Percentiles rank a stretch among this genome's conserved stretches.
These are phyloP conservation scores for Suillus hirtellus DNA, from an alignment of 768 basidiomycete species.

Conservation along the genomic window DNA sequence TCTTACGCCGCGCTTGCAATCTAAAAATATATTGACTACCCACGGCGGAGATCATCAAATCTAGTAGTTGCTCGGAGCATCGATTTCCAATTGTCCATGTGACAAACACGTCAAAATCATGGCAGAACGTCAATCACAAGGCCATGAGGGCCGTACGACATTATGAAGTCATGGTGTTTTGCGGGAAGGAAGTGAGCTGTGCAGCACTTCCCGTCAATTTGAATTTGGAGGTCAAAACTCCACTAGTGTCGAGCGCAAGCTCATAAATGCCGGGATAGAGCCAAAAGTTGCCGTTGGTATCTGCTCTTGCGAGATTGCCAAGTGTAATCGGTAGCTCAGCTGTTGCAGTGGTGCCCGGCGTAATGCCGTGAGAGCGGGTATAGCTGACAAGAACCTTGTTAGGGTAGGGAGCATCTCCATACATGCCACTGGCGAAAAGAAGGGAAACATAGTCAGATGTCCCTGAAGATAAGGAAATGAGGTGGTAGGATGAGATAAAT, in stretches of 20 bases:
- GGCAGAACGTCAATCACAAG: neutral
- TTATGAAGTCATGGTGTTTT: slow-evolving; percentile 19
- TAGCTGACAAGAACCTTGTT: slow-evolving; percentile 55
- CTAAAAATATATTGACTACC: neutral
- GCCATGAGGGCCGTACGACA: neutral
- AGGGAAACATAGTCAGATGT: slow-evolving; percentile 58
- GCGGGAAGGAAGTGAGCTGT: slow-evolving; percentile 44
- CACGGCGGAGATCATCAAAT: neutral
- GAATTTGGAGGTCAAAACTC: slow-evolving; percentile 41
- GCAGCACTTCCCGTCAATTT: slow-evolving; percentile 42
- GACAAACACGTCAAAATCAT: neutral
- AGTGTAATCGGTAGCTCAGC: slow-evolving; percentile 46
- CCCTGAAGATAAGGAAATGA: slow-evolving; percentile 15
- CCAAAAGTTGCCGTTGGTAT: slow-evolving; percentile 45
- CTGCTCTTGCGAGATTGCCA: slow-evolving; percentile 50
- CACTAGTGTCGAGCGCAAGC: slow-evolving; percentile 43
- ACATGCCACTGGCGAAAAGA: slow-evolving; percentile 48
- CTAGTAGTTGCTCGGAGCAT: neutral
- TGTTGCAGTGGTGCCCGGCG: slow-evolving; percentile 27
- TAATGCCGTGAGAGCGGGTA: slow-evolving; percentile 39
- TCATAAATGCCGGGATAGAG: slow-evolving; percentile 46
- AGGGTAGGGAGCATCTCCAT: slow-evolving; percentile 51
- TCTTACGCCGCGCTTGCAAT: neutral
- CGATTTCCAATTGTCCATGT: neutral
- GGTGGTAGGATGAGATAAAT: neutral